phyloP scores from a whole-genome alignment of 2,329 filamentous ascomycete genomes.

The Cadophora gregata region DNA sequence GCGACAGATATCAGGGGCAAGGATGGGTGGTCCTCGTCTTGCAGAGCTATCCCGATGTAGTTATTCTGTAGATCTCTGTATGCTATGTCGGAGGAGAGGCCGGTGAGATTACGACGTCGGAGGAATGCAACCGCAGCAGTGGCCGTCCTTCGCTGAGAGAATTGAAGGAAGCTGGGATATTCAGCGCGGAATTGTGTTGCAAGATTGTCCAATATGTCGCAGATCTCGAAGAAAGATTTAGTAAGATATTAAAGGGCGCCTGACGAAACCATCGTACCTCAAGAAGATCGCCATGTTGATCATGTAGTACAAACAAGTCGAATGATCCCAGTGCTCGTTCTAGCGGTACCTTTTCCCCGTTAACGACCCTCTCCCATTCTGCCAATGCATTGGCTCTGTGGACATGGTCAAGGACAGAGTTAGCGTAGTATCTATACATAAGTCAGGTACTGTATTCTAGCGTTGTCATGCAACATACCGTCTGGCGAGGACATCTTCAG shows the following conservation, averaged over 20 bases:
- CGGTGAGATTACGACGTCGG: slow-evolving; percentile 69
- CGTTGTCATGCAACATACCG: slow-evolving; percentile 50
- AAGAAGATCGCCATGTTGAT: slow-evolving; percentile 73
- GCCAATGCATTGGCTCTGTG: slow-evolving; percentile 80
- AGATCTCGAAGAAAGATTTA: slow-evolving; percentile 54
- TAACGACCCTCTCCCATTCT: slow-evolving; percentile 69
- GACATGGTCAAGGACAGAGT: slow-evolving; percentile 76
- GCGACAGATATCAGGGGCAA: slow-evolving; percentile 85
- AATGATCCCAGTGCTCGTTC: slow-evolving; percentile 82
- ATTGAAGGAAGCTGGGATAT: slow-evolving; percentile 57
- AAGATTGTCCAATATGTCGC: slow-evolving; percentile 67
- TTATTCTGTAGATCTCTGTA: slow-evolving; percentile 87
- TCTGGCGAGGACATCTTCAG: slow-evolving; percentile 78
- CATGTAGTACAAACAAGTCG: slow-evolving; percentile 85
- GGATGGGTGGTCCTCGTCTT: slow-evolving; percentile 74
- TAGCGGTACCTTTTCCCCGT: slow-evolving; percentile 60
- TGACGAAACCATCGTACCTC: slow-evolving; percentile 54
- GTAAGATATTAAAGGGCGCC: neutral
- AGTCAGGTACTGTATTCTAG: slow-evolving; percentile 18
- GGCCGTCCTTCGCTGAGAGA: slow-evolving; percentile 72
- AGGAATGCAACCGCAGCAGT: slow-evolving; percentile 73
- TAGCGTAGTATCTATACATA: slow-evolving; percentile 71
- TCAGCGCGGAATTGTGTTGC: slow-evolving; percentile 60
- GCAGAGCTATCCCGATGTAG: slow-evolving; percentile 82
- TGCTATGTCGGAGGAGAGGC: slow-evolving; percentile 66